Base-by-base conservation (phyloP, 371 early-diverging fungal genomes). In the Paraphysoderma sedebokerense region DNA sequence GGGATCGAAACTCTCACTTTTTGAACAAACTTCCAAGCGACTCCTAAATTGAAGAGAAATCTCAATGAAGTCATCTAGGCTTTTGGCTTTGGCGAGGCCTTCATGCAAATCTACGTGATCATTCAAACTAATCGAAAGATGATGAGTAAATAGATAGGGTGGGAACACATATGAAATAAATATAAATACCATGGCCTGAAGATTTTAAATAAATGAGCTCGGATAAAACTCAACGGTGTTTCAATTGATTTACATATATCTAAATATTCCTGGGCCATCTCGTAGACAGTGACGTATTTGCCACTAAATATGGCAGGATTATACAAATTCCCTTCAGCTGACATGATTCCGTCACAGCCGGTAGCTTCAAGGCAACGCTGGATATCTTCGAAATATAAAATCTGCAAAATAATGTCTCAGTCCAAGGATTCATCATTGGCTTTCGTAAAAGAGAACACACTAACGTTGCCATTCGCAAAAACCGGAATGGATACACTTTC, bases 261-360 rank as follows among this genome's bases (percentile, higher is more conserved):
- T 44, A 95, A 47, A 53, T 90, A 95, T 65, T 92, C 90, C 38
- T 77, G 65, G 12, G 86, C 86, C 51, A 92, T 61, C 31, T 81
- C 70, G 76, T 81, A 86, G 0, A 76, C 63, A 12, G 73, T 76
- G 30, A 71, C 72, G n/a, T 71, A 62, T 30, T 70, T 69, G 9
- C 71, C 71, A 0, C 70, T 51, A 46, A 86, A 87, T 13, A 97
- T 54, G 15, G 85, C 85, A 0, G 96, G 98, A 55, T 97, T 92
- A 61, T 89, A 88, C 29, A 97, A 69, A 54, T 77, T 82, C 0
- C 85, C 87, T 62, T 95, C 93, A 19, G 86, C 86, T 0, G 85
- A 73, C 99, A 99, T 99, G 47, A 98, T 91, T 31, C 95, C 99
- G 52, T 89, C 93, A 28, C 72, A 83, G 37, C 85, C 86, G 8